phyloP scores from a whole-genome alignment of 192 early-diverging fungal species.

The Podila minutissima region DNA sequence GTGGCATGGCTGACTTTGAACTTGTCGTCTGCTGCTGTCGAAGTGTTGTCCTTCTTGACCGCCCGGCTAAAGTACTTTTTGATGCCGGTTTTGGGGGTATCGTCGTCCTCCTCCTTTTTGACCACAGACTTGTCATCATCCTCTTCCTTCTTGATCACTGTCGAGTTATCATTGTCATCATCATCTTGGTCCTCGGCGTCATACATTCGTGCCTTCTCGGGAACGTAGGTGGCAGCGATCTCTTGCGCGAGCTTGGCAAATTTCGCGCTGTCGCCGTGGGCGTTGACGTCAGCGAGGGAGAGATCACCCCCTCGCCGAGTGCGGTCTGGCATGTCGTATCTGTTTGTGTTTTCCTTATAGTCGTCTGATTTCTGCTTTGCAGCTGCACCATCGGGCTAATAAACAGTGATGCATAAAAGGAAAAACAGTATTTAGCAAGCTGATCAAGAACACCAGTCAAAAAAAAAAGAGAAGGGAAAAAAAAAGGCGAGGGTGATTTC shows the following conservation, averaged over 20 bases:
- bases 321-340: background rate
- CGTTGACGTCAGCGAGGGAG: constrained; percentile 27
- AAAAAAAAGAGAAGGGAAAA: background rate
- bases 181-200: constrained; percentile 16
- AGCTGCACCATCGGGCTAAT: constrained; percentile 1
- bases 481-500: background rate
- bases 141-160: constrained; percentile 19
- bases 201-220: constrained; percentile 39
- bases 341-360: background rate
- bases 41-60: background rate
- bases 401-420: background rate
- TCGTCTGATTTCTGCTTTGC: constrained; percentile 25
- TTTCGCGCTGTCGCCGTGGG: constrained; percentile 18
- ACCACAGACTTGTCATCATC: background rate
- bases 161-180: constrained; percentile 17
- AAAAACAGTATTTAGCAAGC: background rate
- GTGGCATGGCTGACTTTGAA: constrained; percentile 19
- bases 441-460: background rate
- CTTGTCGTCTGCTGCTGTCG: constrained; percentile 9
- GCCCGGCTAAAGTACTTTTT: constrained; percentile 27
- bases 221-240: constrained; percentile 41
- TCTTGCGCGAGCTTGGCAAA: constrained; percentile 20
- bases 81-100: constrained; percentile 22
- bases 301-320: constrained; percentile 23
- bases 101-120: constrained; percentile 25